Percentiles rank a stretch among this genome's conserved stretches.
Conservation (phyloP, 345 rosid species). For the Durio zibethinus region DNA sequence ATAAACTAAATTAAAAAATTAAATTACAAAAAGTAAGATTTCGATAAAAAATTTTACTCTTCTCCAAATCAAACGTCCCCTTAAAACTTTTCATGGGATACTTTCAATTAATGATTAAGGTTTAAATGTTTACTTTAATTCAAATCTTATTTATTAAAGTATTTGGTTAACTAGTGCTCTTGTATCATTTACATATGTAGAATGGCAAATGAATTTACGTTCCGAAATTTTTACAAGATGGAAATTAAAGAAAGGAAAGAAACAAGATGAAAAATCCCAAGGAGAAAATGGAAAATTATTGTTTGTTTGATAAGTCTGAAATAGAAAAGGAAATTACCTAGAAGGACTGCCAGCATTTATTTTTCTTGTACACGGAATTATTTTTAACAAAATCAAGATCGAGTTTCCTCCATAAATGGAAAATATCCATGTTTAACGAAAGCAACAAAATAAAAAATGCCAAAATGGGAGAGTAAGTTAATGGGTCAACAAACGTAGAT, state of each 20-base stretch:
- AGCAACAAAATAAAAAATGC: background rate
- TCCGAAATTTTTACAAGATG: background rate
- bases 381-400: background rate
- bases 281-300: background rate
- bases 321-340: background rate
- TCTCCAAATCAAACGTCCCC: too few relatives aligned
- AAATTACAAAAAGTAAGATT: too few relatives aligned
- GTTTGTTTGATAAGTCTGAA: background rate
- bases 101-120: too few relatives aligned
- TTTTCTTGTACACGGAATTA: background rate
- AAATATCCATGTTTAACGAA: background rate
- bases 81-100: too few relatives aligned
- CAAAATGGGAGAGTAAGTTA: background rate
- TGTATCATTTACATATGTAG: too few relatives aligned
- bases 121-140: too few relatives aligned
- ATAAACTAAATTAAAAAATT: too few relatives aligned
- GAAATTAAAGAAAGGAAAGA: background rate
- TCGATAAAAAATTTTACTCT: too few relatives aligned
- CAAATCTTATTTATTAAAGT: too few relatives aligned
- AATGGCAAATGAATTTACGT: background rate
- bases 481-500: background rate
- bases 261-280: background rate
- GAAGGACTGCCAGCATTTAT: background rate
- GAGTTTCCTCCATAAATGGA: background rate
- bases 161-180: too few relatives aligned